phyloP scores from a whole-genome alignment of 164 flowering plant genomes.

The Annona cherimola region DNA sequence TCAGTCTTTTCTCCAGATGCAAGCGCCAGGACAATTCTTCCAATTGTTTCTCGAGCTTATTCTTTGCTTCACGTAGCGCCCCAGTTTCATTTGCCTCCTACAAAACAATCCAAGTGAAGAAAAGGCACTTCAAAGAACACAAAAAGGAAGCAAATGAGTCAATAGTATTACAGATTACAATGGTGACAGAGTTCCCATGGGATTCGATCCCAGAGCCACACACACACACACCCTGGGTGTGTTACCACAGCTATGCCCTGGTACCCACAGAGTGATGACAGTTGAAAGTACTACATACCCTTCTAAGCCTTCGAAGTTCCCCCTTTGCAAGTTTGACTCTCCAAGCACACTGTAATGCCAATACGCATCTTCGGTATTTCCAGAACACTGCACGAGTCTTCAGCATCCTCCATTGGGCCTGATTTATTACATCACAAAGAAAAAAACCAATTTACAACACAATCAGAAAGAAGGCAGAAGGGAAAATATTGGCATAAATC shows the following conservation, averaged over 20 bases:
- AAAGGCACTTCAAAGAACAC: background rate
- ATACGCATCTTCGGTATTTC: slow-evolving; percentile 42
- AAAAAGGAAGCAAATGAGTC: background rate
- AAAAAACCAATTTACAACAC: background rate
- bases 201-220: no score
- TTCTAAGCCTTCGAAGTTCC: slow-evolving; percentile 68
- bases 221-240: no score
- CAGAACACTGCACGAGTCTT: slow-evolving; percentile 44
- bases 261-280: no score
- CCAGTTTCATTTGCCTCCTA: slow-evolving; percentile 99
- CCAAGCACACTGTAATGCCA: slow-evolving; percentile 87
- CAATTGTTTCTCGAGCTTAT: slow-evolving; percentile 85
- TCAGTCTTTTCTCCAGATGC: slow-evolving; percentile 79
- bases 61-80: slow-evolving; percentile 92
- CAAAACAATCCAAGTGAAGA: slow-evolving; percentile 4
- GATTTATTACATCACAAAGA: background rate
- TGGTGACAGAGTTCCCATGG: no score
- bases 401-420: slow-evolving; percentile 86
- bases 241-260: no score
- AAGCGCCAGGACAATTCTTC: slow-evolving; percentile 95
- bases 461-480: background rate
- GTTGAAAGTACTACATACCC: slow-evolving; percentile 26
- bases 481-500: background rate
- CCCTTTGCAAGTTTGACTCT: slow-evolving; percentile 76
- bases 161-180: no score